Conservation (phyloP, 108 stramenopile genomes). For the Cyclotella atomus region DNA sequence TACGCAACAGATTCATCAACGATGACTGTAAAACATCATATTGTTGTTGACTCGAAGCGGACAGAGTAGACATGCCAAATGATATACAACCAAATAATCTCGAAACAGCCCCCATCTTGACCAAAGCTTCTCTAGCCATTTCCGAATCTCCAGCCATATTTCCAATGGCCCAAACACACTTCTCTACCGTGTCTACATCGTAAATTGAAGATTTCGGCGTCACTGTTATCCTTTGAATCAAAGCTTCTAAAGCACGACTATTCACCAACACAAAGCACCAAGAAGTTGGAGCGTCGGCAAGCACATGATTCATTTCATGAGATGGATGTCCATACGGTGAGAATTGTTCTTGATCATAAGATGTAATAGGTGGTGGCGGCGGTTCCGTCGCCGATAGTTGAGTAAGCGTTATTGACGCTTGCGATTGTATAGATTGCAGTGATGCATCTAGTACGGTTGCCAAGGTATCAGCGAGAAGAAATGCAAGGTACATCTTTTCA, state of each 20-base stretch:
- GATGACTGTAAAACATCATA: not conserved
- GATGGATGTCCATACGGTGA: constrained; percentile 21
- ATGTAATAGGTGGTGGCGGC: constrained; percentile 20
- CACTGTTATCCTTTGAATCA: constrained; percentile 12
- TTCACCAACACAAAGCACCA: constrained; percentile 34
- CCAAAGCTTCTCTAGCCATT: constrained; percentile 19
- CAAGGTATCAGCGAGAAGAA: constrained; percentile 14
- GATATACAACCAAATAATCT: constrained; percentile 19
- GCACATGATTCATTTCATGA: not conserved
- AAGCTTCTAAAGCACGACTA: constrained; percentile 6
- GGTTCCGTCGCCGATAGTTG: constrained; percentile 44
- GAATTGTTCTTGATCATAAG: constrained; percentile 24
- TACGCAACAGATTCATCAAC: constrained; percentile 19
- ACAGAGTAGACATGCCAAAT: constrained; percentile 5
- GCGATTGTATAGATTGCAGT: constrained; percentile 20
- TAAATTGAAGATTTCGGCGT: not conserved
- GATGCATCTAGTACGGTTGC: constrained; percentile 10
- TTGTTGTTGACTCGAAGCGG: not conserved
- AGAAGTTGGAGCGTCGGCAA: constrained; percentile 16
- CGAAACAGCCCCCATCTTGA: constrained; percentile 10
- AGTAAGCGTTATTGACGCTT: constrained; percentile 25
- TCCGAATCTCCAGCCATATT: constrained; percentile 31
- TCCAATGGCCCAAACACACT: constrained; percentile 30
- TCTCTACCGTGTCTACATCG: constrained; percentile 7
- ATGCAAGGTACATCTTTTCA: constrained; percentile 15